A percentile compares a stretch with the other conserved stretches of the same genome.
Conservation (phyloP, 768 basidiomycete species). For the Suillus sp. region DNA sequence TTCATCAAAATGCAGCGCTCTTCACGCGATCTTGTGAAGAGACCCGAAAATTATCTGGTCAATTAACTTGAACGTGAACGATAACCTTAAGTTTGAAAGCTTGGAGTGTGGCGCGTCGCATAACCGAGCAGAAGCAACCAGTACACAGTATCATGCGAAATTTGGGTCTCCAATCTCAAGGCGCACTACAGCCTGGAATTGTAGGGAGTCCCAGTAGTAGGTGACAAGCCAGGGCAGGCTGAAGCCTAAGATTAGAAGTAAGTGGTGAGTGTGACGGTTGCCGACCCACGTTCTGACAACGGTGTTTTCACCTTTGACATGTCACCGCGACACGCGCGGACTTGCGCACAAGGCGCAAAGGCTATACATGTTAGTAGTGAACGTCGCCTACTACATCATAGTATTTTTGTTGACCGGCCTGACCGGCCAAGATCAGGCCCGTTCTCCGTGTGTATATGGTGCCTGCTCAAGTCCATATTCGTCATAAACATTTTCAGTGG, state of each 20-base stretch:
- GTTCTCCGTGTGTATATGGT: neutral
- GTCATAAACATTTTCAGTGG: neutral
- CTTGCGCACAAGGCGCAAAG: neutral
- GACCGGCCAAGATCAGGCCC: neutral
- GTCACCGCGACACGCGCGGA: neutral
- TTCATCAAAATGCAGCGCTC: neutral
- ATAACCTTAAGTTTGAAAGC: neutral
- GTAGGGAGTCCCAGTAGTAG: neutral
- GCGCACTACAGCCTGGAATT: neutral
- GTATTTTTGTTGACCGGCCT: neutral
- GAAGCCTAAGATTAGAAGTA: neutral
- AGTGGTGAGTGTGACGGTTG: neutral
- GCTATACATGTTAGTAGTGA: neutral
- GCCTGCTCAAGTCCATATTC: neutral
- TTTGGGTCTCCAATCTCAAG: neutral
- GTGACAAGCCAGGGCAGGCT: neutral
- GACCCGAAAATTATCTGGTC: neutral
- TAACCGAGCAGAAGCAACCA: neutral
- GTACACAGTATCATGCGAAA: slow-evolving; percentile 3
- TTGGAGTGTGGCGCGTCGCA: neutral
- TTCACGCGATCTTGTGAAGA: neutral
- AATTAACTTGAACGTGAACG: neutral
- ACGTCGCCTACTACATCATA: neutral
- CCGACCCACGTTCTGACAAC: neutral
- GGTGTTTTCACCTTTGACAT: neutral